These are phyloP conservation scores for Trametes punicea DNA, from an alignment of 768 basidiomycete species.

Conservation along the genomic window DNA sequence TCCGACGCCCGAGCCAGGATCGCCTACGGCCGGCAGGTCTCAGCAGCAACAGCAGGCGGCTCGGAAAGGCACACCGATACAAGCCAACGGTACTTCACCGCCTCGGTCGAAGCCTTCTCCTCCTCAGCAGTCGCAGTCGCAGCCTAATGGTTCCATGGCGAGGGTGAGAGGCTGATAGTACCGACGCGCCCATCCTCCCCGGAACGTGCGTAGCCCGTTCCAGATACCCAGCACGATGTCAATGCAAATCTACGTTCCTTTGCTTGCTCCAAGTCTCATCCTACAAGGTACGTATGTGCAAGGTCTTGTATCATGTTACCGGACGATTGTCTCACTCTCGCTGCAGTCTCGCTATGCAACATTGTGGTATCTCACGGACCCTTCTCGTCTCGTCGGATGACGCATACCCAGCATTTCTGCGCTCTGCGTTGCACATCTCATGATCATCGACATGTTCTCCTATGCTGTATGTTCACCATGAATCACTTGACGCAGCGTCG, in stretches of 20 bases:
- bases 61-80: conserved; percentile 1
- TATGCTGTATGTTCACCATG: neutral
- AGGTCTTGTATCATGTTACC: neutral
- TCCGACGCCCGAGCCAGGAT: conserved; percentile 9
- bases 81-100: neutral
- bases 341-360: neutral
- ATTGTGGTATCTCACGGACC: neutral
- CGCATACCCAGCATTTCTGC: conserved; percentile 9
- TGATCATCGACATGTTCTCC: neutral
- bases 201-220: too few relatives aligned
- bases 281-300: conserved; percentile 8
- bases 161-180: neutral
- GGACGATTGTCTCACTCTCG: neutral
- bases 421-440: neutral
- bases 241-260: neutral
- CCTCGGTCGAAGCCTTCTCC: neutral
- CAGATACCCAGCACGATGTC: neutral
- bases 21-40: neutral
- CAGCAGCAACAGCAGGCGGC: neutral
- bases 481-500: neutral
- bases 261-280: neutral
- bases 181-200: too few relatives aligned
- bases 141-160: neutral
- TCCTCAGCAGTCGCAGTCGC: neutral
- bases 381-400: neutral